Conservation (phyloP, 345 rosid genomes). For the Arabidopsis suecica region DNA sequence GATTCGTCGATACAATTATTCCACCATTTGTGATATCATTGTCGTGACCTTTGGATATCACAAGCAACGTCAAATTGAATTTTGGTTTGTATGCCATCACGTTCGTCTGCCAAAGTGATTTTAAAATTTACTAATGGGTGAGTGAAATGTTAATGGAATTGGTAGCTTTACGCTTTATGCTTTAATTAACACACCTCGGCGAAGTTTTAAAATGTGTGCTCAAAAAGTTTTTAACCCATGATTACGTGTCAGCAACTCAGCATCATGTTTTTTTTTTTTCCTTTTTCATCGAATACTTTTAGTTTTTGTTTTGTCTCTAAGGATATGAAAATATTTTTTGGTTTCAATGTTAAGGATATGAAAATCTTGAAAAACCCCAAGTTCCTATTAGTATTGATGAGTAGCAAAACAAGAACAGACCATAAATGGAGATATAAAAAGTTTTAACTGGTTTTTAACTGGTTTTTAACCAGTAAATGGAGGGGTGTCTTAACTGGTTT, state of each 20-base stretch:
- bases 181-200: background rate
- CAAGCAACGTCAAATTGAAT: background rate
- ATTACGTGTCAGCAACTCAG: background rate
- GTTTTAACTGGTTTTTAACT: no score
- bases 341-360: background rate
- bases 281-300: background rate
- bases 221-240: background rate
- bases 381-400: background rate
- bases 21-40: conserved; percentile 20
- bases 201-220: background rate
- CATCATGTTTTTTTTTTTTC: background rate
- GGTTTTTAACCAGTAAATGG: no score
- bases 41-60: conserved; percentile 25
- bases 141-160: background rate
- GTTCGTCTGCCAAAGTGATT: background rate
- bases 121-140: background rate
- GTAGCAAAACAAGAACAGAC: background rate
- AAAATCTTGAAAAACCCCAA: background rate
- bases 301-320: background rate
- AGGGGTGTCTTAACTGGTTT: background rate
- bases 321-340: background rate
- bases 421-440: background rate
- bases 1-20: conserved; percentile 18
- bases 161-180: background rate
- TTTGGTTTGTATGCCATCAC: conserved; percentile 11